Conservation (phyloP, 192 early-diverging fungal species). For the Podila minutissima region DNA sequence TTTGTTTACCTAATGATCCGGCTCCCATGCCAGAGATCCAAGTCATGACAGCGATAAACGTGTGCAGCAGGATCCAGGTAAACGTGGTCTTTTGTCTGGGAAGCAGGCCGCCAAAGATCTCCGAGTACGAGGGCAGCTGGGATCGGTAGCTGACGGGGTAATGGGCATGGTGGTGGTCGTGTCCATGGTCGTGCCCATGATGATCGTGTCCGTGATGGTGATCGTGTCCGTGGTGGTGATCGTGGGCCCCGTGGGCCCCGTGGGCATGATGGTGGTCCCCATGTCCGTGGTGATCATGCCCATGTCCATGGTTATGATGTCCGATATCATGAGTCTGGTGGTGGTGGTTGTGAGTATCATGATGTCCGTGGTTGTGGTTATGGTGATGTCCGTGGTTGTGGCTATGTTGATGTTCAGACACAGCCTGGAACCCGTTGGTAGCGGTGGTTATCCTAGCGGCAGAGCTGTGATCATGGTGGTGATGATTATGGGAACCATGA, state of each 20-base stretch:
- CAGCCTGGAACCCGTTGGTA: not conserved
- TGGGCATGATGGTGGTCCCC: not conserved
- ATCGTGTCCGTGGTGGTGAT: constrained; percentile 4
- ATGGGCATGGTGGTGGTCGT: constrained; percentile 15
- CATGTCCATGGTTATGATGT: constrained; percentile 2
- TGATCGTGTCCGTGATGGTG: not conserved
- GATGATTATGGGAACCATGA: not conserved
- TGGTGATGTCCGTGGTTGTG: constrained; percentile 34
- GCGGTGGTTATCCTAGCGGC: not conserved
- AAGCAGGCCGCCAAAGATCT: constrained; percentile 50
- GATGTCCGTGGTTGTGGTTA: constrained; percentile 9
- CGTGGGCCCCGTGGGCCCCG: not conserved
- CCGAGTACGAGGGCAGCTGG: constrained; percentile 54
- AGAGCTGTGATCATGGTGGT: constrained; percentile 13
- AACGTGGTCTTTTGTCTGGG: constrained; percentile 66
- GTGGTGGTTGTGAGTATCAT: constrained; percentile 10
- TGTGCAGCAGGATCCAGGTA: constrained; percentile 59
- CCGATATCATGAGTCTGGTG: constrained; percentile 6
- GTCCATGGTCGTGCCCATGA: constrained; percentile 9
- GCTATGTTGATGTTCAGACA: not conserved
- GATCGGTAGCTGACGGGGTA: constrained; percentile 36
- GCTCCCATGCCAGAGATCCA: constrained; percentile 54
- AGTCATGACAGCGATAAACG: constrained; percentile 51
- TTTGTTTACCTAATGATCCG: constrained; percentile 56
- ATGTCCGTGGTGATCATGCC: constrained; percentile 11